Evolutionary conservation across 108 stramenopile species (phyloP), one percentile per base, ranked within the genome.

Genomic region (Asterionellopsis glacialis): DNA sequence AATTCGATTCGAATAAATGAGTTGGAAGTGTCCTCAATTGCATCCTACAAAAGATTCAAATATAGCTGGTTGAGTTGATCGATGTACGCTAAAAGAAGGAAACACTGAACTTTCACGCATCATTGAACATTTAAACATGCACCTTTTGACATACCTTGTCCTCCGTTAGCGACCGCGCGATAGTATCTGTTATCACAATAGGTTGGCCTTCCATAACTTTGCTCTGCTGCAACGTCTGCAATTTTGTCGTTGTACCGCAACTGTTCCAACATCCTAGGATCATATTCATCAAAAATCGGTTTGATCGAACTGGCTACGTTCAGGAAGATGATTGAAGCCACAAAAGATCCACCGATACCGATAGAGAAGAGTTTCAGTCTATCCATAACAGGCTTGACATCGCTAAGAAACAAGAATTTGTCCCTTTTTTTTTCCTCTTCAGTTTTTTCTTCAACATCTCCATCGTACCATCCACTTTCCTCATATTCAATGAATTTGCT

Each of bases 401-500:
- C 76, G 41, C 75, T 75, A 13, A 72, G 52, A 64, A 85, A 94
- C 51, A 94, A 61, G 48, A 94, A 83, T 26, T 70, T 62, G 57
- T 94, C 92, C 12, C 89, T 75, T 44, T 80, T 77, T 56, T 71
- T 67, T 66, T 87, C 87, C 4, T 81, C 64, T 27, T 84, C 77
- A 13, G 81, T 83, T 69, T 94, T 94, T 38, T 70, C 63, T 61
- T 88, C 87, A 63, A 87, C 44, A 55, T 84, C 79, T 33, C 92
- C 92, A 53, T 94, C 92, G 57, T 94, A 92, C 83, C 83, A 79
- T 27, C 70, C 91, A n/a, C 86, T 90, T 70, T 93, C 89, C 61
- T 94, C 92, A 59, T 77, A 94, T 59, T 88, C 89, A 60, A 94
- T 83, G 9, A 83, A 81, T 51, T 88, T 87, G 48, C 82, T 81